Conservation (phyloP, 2,329 filamentous ascomycete genomes). For the Colletotrichum sp. region DNA sequence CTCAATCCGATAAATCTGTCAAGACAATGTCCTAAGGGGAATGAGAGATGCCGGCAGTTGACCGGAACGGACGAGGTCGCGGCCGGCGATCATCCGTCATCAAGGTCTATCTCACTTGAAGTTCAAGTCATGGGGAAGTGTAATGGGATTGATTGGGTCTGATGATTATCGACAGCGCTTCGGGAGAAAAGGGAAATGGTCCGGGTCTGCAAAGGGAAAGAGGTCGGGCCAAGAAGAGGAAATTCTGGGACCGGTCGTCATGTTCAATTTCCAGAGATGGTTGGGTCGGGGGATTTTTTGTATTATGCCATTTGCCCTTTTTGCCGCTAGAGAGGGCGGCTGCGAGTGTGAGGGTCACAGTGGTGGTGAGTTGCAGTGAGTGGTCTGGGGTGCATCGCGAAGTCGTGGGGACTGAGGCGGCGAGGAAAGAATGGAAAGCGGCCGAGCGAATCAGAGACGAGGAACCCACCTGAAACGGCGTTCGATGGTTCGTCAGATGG, state of each 20-base stretch:
- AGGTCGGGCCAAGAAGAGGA: background rate
- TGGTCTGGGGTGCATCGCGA: background rate
- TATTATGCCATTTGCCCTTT: background rate
- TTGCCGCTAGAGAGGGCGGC: background rate
- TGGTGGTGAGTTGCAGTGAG: background rate
- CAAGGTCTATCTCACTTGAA: background rate
- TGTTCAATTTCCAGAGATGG: slow-evolving; percentile 3
- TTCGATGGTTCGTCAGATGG: slow-evolving; percentile 17
- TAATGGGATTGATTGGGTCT: background rate
- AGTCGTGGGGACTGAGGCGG: background rate
- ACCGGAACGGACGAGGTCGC: background rate
- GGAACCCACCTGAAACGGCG: slow-evolving; percentile 8
- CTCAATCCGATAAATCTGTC: background rate
- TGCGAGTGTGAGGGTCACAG: background rate
- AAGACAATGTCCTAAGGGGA: background rate
- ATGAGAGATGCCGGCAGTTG: background rate
- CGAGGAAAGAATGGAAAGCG: background rate
- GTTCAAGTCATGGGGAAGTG: background rate
- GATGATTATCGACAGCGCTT: background rate
- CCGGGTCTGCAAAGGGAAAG: background rate
- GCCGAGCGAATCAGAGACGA: slow-evolving; percentile 9
- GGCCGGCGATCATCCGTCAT: background rate
- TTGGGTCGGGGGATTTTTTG: background rate
- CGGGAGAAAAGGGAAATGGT: background rate
- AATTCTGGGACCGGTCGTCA: background rate